A percentile compares a stretch with the other conserved stretches of the same genome.
Evolutionary conservation across 768 basidiomycete species (phyloP).

Genomic region (Cystobasidium onofrii): DNA sequence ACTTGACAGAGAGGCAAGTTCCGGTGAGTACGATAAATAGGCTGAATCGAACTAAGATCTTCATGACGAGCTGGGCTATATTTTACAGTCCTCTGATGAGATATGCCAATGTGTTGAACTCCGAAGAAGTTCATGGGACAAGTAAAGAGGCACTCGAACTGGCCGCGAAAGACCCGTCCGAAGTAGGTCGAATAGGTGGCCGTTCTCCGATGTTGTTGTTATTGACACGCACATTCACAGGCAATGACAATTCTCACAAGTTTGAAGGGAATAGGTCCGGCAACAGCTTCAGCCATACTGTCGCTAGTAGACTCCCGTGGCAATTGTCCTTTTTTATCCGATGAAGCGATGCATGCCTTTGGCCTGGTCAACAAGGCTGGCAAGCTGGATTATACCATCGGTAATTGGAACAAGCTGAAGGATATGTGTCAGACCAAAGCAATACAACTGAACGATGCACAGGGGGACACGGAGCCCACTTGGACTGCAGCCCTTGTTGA

Average conservation of each 20-base stretch:
- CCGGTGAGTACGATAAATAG: conserved; percentile 23
- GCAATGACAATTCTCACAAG: conserved; percentile 18
- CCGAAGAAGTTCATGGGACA: background rate
- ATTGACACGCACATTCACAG: background rate
- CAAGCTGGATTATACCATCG: conserved; percentile 27
- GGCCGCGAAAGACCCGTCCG: background rate
- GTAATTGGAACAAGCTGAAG: conserved; percentile 1
- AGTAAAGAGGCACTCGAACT: background rate
- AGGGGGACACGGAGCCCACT: background rate
- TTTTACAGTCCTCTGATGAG: conserved; percentile 6
- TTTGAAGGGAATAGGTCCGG: conserved; percentile 37
- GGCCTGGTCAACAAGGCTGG: conserved; percentile 5
- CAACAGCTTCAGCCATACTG: conserved; percentile 38
- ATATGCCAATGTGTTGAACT: background rate
- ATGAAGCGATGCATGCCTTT: conserved; percentile 30
- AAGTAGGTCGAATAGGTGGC: background rate
- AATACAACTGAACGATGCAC: background rate
- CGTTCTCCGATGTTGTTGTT: background rate
- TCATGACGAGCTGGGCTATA: background rate
- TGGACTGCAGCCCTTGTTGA: conserved; percentile 17
- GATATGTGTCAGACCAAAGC: background rate
- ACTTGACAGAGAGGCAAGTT: conserved; percentile 37
- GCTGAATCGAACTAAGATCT: background rate
- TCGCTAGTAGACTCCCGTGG: background rate
- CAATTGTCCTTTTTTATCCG: conserved; percentile 22